Evolutionary conservation across 805 yeast species (phyloP), one percentile per base, ranked within the genome.

Genomic region (Yarrowia phangngaensis): DNA sequence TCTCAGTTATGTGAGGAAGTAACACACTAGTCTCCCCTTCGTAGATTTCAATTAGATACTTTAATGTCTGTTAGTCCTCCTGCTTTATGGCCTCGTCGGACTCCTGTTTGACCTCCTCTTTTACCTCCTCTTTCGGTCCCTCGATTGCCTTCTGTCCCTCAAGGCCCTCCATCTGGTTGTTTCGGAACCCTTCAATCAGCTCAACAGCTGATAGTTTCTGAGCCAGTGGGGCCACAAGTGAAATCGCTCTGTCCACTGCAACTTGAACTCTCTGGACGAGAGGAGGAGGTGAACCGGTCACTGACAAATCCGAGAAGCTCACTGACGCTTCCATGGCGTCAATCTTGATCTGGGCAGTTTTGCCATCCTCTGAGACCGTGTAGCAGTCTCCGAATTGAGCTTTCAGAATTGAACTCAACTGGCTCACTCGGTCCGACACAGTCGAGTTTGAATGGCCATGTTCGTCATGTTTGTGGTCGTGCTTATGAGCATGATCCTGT

Each of bases 321-420:
- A 92, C 76, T 7, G 65, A 66, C 1, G 97, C 97, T 35, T 70
- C 80, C 53, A 74, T 77, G 52, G 80, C 80, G 29, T 95, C 97
- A 45, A 90, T 80, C 23, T 72, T 74, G 11, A 92, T 75, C 1
- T 64, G 60, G 0, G 86, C 84, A 58, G 48, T 68, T 66, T 51
- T 70, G 64, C 68, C 61, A 6, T 67, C 68, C 0, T 67, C 59
- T 8, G 58, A 52, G 19, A 60, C 57, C 1, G 52, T 52, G 52
- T 84, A 77, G 1, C 88, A 65, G 17, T 83, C 86, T 12, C 97
- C 98, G 67, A 92, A 92, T 59, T 92, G 99, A 0, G 92, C 88
- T 38, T 71, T 69, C 41, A 92, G 68, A 33, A 92, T 69, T 9
- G 78, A 70, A 2, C 15, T 69, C 68, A 4, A 77, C 13, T 57